phyloP scores from a whole-genome alignment of 140 eudicot genomes.

The Senecio squalidus region DNA sequence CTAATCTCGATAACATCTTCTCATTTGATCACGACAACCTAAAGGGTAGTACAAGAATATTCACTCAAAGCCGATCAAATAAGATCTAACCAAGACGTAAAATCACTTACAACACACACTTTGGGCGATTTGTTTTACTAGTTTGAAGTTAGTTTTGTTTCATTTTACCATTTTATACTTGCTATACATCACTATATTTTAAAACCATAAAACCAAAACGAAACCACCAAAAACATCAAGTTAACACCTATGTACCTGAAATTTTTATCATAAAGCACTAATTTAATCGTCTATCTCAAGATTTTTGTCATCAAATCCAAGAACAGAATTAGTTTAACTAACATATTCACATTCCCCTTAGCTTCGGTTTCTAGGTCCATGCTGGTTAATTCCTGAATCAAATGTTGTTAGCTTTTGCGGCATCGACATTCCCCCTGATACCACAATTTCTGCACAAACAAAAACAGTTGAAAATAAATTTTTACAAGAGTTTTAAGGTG shows the following conservation, averaged over 20 bases:
- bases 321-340: conserved; percentile 4
- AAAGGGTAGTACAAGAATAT: too few species aligned
- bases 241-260: not conserved
- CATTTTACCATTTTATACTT: too few species aligned
- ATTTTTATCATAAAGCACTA: conserved; percentile 3
- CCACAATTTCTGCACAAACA: conserved; percentile 65
- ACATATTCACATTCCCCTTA: conserved; percentile 29
- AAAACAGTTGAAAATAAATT: not conserved
- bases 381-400: conserved; percentile 39
- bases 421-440: conserved; percentile 91
- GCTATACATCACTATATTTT: not conserved
- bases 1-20: too few species aligned
- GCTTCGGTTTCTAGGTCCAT: conserved; percentile 57
- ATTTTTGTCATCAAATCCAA: conserved; percentile 11
- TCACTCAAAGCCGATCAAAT: too few species aligned
- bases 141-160: too few species aligned
- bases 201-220: not conserved
- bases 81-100: too few species aligned
- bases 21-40: too few species aligned
- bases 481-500: not conserved
- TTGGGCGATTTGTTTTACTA: too few species aligned
- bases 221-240: conserved; percentile 7
- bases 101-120: too few species aligned
- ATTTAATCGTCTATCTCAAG: conserved; percentile 7
- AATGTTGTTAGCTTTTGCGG: conserved; percentile 79